These are phyloP conservation scores for Groenewaldozyma sp. DNA, from an alignment of 1,139 yeast species.

Conservation along the genomic window DNA sequence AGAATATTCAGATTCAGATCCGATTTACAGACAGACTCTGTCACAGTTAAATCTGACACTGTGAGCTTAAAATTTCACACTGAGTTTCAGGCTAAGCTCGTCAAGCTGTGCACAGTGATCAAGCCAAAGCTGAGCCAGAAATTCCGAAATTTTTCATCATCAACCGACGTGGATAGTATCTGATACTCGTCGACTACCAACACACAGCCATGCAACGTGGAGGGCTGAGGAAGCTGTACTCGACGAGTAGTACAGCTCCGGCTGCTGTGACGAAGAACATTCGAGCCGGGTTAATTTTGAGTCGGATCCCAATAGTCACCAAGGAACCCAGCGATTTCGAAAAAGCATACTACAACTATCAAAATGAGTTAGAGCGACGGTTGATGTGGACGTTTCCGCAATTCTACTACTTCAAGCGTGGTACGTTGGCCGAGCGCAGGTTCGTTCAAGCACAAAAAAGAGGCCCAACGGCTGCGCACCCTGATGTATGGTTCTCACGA, in stretches of 20 bases:
- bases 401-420: slow-evolving; percentile 84
- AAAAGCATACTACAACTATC: slow-evolving; percentile 67
- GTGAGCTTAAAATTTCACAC: no score
- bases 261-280: slow-evolving; percentile 2
- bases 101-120: no score
- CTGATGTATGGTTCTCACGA: slow-evolving; percentile 67
- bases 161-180: no score
- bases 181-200: no score
- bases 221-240: no score
- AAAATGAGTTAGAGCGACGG: slow-evolving; percentile 76
- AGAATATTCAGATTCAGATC: no score
- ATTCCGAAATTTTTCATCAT: no score
- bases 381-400: slow-evolving; percentile 97
- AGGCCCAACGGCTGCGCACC: slow-evolving; percentile 63
- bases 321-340: slow-evolving; percentile 70
- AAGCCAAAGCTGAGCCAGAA: no score
- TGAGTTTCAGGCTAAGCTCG: no score
- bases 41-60: no score
- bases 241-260: not conserved
- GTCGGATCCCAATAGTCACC: slow-evolving; percentile 78
- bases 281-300: slow-evolving; percentile 44
- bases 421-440: slow-evolving; percentile 80
- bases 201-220: no score
- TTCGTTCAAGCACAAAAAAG: slow-evolving; percentile 60
- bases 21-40: no score